Base-by-base conservation (phyloP, 179 eudicot genomes). In the Pouteria campechiana region DNA sequence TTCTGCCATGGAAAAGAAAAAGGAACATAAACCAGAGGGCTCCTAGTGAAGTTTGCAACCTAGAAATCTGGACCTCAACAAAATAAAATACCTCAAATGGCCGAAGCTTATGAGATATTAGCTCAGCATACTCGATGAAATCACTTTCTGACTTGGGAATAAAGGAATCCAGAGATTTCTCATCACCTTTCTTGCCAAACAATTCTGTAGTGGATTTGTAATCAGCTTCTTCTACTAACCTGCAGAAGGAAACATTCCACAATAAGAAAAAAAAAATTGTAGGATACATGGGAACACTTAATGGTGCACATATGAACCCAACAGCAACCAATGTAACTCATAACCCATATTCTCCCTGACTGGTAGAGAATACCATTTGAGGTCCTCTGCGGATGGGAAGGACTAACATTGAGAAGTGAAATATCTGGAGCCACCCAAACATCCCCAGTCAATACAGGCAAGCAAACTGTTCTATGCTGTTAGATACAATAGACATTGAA, bases 141-240 rank as follows among this genome's bases (percentile, higher is more conserved):
- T 90, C 98, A 48, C 84, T 82, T 65, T 90, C 98, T 4, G 83
- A 72, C 56, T 90, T 90, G 14, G 98, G 98, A 43, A 90, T 86
- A 49, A 90, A 86, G 55, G 64, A 74, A 8, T 89, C 93, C 43
- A 84, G 75, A 5, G 69, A 68, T 73, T 68, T 89, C 8, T 72
- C 93, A 70, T 81, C 82, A 41, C 41, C 58, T 62, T 53, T 68
- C 61, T 63, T 73, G 13, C 57, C 70, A 64, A 90, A 90, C 55
- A 90, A 57, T 46, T 86, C 98, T n/a, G 78, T 45, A 19, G 96
- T 76, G 52, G 89, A 41, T 61, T 64, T 86, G 31, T 54, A 82
- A 60, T 86, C 96, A 51, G 96, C 95, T 52, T 90, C 95, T 65
- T 90, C 98, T 21, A 82, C 87, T 40, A 90, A 79, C 66, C 98